phyloP scores from a whole-genome alignment of 139 green algal genomes.

The Pedinophyceae sp. region DNA sequence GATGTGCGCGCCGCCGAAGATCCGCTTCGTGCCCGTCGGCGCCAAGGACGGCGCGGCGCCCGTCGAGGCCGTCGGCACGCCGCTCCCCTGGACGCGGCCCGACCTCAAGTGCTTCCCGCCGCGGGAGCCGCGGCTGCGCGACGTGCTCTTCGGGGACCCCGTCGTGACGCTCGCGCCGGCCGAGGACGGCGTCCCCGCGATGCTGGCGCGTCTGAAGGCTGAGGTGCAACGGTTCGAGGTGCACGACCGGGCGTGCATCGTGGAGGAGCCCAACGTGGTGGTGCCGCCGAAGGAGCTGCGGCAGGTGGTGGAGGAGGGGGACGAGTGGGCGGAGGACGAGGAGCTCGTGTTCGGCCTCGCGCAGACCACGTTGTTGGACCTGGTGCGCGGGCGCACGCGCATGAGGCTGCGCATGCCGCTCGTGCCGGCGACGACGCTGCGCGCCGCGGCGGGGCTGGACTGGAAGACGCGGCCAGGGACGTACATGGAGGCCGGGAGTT shows the following conservation, averaged over 20 bases:
- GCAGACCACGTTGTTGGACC: background rate
- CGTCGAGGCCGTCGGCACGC: too few species aligned
- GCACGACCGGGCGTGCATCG: background rate
- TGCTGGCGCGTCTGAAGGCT: background rate
- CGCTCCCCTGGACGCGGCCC: too few species aligned
- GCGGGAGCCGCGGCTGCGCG: too few species aligned
- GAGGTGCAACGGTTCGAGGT: background rate
- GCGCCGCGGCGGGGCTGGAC: conserved; percentile 31
- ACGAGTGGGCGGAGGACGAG: background rate
- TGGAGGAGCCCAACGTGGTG: conserved; percentile 3
- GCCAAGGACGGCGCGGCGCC: too few species aligned
- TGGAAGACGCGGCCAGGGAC: conserved; percentile 36
- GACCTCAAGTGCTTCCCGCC: too few species aligned
- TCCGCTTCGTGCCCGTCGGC: background rate
- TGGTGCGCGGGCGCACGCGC: background rate
- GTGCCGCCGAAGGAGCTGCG: background rate
- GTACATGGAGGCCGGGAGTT: conserved; percentile 23
- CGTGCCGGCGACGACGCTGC: conserved; percentile 12
- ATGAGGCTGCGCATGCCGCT: background rate
- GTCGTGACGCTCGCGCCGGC: too few species aligned
- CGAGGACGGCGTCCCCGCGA: too few species aligned
- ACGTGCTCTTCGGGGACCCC: too few species aligned
- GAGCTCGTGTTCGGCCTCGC: too few species aligned
- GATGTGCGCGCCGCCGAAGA: background rate
- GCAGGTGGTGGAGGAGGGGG: background rate